phyloP scores from a whole-genome alignment of 1,284 basidiomycete genomes.

The Leccinum laetum region DNA sequence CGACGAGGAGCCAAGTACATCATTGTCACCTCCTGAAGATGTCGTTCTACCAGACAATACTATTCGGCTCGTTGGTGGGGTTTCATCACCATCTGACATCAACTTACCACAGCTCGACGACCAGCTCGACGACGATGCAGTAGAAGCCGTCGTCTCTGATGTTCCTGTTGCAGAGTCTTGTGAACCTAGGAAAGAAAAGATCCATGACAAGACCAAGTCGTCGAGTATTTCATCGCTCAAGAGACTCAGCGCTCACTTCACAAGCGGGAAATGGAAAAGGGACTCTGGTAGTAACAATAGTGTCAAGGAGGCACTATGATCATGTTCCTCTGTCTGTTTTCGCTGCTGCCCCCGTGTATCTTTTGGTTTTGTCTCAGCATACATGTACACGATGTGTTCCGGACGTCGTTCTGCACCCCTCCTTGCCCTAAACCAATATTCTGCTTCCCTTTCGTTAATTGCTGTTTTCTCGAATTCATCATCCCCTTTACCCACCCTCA shows the following conservation, averaged over 20 bases:
- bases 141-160: slow-evolving; percentile 28
- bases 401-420: slow-evolving; percentile 12
- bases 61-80: slow-evolving; percentile 60
- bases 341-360: slow-evolving; percentile 5
- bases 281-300: slow-evolving; percentile 45
- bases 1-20: slow-evolving; percentile 8
- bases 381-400: slow-evolving; percentile 21
- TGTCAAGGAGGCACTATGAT: slow-evolving; percentile 31
- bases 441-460: slow-evolving; percentile 11
- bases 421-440: slow-evolving; percentile 3
- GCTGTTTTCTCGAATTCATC: slow-evolving; percentile 2
- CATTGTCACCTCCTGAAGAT: slow-evolving; percentile 7
- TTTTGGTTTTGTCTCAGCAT: slow-evolving; percentile 22
- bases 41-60: slow-evolving; percentile 35
- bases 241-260: slow-evolving; percentile 43
- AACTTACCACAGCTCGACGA: slow-evolving; percentile 23
- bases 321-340: slow-evolving; percentile 13
- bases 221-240: slow-evolving; percentile 55
- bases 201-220: slow-evolving; percentile 53
- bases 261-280: slow-evolving; percentile 48
- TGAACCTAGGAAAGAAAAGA: slow-evolving; percentile 23
- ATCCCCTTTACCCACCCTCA: slow-evolving; percentile 5
- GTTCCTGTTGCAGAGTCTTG: slow-evolving; percentile 18
- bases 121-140: slow-evolving; percentile 24
- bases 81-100: slow-evolving; percentile 35